These are phyloP conservation scores for Emmonsiellopsis sp. DNA, from an alignment of 2,329 filamentous ascomycete genomes.

Conservation along the genomic window DNA sequence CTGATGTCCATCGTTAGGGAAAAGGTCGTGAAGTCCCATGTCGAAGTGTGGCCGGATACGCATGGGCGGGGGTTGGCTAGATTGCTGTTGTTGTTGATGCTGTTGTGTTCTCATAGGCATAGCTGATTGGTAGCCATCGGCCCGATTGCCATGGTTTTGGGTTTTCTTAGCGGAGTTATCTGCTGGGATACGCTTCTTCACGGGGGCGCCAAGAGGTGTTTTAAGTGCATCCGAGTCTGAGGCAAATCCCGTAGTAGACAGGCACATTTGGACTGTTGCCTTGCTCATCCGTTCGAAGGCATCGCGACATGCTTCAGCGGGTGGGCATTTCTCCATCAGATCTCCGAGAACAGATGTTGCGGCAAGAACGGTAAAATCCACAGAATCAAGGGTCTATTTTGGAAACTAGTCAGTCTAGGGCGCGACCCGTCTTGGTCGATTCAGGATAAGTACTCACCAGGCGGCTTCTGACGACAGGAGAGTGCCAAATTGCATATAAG, in stretches of 20 bases:
- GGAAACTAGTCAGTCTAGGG: conserved; percentile 7
- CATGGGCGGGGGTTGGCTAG: background rate
- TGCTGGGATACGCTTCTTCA: background rate
- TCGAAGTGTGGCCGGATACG: background rate
- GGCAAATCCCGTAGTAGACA: conserved; percentile 76
- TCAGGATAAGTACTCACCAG: conserved; percentile 50
- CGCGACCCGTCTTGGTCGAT: background rate
- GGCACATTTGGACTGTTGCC: conserved; percentile 90
- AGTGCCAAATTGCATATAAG: conserved; percentile 96
- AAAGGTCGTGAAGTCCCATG: background rate
- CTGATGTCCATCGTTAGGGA: background rate
- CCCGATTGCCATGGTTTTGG: background rate
- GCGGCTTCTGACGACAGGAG: conserved; percentile 72
- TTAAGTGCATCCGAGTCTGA: conserved; percentile 5
- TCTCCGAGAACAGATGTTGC: conserved; percentile 88
- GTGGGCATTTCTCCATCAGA: conserved; percentile 87
- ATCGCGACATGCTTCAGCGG: conserved; percentile 87
- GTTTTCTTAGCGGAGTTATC: background rate
- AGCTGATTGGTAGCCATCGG: background rate
- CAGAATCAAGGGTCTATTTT: conserved; percentile 69
- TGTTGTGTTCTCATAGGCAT: background rate
- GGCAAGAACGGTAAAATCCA: conserved; percentile 92
- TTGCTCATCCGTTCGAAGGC: conserved; percentile 93
- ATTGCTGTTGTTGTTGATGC: background rate
- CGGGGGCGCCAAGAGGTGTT: background rate